Percentiles rank a stretch among this genome's conserved stretches.
Conservation (phyloP, 345 rosid genomes). For the Angophora floribunda region DNA sequence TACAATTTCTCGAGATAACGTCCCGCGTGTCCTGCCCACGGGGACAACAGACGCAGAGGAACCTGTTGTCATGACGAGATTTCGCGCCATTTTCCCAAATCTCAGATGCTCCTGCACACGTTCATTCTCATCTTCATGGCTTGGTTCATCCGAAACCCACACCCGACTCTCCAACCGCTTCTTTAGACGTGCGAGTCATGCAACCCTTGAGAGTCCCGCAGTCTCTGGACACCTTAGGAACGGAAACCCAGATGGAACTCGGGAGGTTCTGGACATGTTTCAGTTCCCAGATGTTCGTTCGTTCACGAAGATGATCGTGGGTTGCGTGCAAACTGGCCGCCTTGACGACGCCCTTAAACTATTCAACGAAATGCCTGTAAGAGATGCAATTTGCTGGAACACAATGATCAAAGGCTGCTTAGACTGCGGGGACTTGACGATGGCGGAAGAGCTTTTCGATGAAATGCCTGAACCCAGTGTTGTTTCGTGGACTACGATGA, state of each 20-base stretch:
- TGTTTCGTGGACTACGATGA: neutral
- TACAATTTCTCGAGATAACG: no score
- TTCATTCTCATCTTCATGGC: neutral
- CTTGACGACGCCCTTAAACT: neutral
- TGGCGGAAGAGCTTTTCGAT: neutral
- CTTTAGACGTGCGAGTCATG: neutral
- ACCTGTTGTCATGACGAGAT: no score
- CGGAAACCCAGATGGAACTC: neutral
- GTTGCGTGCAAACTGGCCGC: accelerated
- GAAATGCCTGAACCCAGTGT: neutral
- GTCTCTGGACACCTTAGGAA: neutral
- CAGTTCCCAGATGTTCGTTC: neutral
- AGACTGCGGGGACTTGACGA: neutral
- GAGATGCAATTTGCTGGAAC: neutral
- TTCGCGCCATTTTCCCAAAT: accelerated
- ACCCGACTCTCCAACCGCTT: neutral
- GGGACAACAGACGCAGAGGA: no score
- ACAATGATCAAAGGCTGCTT: neutral
- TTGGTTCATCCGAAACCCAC: neutral
- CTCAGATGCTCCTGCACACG: neutral
- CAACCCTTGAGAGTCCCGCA: accelerated
- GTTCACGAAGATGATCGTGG: neutral
- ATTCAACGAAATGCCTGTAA: neutral
- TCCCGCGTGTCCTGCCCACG: no score
- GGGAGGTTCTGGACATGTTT: neutral